A percentile compares a stretch with the other conserved stretches of the same genome.
Conservation (phyloP, 164 flowering plant species). For the Vitis rupestris region DNA sequence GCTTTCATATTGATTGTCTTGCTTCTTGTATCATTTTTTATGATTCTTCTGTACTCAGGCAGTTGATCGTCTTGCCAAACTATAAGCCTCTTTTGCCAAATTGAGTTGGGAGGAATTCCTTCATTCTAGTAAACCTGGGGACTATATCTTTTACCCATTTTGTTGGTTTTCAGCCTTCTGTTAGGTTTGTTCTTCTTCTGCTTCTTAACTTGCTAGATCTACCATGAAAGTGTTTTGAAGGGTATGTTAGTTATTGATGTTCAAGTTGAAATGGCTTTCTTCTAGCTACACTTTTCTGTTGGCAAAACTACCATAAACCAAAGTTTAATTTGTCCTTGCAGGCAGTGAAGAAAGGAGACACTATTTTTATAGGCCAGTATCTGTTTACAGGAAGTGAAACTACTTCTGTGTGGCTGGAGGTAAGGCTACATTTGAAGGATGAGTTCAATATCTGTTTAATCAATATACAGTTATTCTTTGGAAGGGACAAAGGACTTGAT, state of each 20-base stretch:
- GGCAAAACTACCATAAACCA: neutral
- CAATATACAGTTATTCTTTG: neutral
- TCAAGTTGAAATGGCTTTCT: neutral
- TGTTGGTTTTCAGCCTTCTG: neutral
- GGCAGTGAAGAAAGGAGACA: constrained; percentile 82
- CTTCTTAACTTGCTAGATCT: neutral
- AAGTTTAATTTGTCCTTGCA: constrained; percentile 21
- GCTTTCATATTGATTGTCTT: too few relatives aligned
- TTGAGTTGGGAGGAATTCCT: neutral
- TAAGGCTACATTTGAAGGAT: constrained; percentile 12
- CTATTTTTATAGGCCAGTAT: constrained; percentile 76
- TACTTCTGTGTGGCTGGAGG: constrained; percentile 77
- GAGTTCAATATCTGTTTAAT: neutral
- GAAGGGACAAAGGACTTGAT: neutral
- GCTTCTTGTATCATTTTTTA: too few relatives aligned
- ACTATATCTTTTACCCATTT: neutral
- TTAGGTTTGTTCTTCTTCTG: neutral
- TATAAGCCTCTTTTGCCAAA: neutral
- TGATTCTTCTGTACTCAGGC: too few relatives aligned
- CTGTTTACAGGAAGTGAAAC: constrained; percentile 71
- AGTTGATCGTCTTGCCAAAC: too few relatives aligned
- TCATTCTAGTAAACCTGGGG: neutral
- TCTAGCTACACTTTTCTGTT: neutral
- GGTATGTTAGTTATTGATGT: neutral
- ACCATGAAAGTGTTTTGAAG: neutral